Evolutionary conservation across 495 filamentous ascomycete species (phyloP), one percentile per base, ranked within the genome.

Genomic region (Penicillium tannophilum): DNA sequence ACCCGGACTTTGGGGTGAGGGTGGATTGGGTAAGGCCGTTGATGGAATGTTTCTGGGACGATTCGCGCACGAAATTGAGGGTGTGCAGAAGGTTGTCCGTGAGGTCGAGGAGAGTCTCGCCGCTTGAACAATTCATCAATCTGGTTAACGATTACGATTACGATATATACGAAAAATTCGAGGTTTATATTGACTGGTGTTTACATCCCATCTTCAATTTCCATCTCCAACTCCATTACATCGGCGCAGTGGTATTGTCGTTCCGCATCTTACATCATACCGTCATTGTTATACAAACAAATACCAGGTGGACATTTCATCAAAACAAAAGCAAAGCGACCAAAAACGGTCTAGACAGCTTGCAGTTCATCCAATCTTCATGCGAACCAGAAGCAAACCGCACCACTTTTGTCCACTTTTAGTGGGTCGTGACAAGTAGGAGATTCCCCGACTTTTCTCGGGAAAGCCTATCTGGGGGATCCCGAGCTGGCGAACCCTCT

Each of bases 21-120:
- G 76, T 3, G 75, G 75, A 17, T 70, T 95, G 60, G 82, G 79
- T 28, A 82, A 83, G 44, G 87, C 83, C 6, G 85, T 93, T 33
- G 91, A 95, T 72, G 91, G 91, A 9, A 79, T 93, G 74, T 95
- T 95, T 63, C 67, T 95, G 49, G 91, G 91, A 1, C 65, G 91
- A 41, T 93, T 95, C 70, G 91, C 85, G 52, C 91, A 95, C 72
- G 85, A 93, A 59, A 76, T 86, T 16, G 79, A 81, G 24, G 84
- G 84, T 39, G 85, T 93, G 54, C 77, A 79, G 54, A 80, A 79
- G 69, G 87, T 91, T 17, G 84, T 93, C 23, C 59, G 75, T 17
- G 91, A 95, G 67, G 84, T 95, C 57, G 83, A 76, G 54, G 76
- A 76, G 61, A 74, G 71, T 17, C 54, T 78, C 23, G 57, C 61